Evolutionary conservation across 179 eudicot genomes (phyloP).

Genomic region (Beta lomatogona): DNA sequence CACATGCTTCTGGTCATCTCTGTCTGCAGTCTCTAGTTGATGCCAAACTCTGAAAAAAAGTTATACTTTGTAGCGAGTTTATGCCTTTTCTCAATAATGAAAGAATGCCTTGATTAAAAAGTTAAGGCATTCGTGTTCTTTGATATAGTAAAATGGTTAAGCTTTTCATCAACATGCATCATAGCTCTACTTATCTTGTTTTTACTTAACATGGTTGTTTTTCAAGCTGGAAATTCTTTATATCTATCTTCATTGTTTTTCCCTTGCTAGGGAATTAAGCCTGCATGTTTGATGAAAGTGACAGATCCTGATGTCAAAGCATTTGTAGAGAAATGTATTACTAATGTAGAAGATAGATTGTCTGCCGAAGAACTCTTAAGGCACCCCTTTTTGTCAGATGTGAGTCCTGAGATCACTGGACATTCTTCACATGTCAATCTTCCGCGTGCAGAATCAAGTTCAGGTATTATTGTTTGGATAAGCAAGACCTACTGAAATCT

Average conservation of each 20-base stretch:
- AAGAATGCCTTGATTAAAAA: too few relatives aligned
- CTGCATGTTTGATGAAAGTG: constrained; percentile 80
- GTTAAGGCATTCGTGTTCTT: not conserved
- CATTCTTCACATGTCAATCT: constrained; percentile 39
- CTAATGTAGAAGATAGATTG: constrained; percentile 64
- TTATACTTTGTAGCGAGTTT: not conserved
- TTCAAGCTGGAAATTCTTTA: not conserved
- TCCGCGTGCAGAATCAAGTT: constrained; percentile 26
- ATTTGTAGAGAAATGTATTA: constrained; percentile 83
- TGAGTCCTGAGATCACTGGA: constrained; percentile 44
- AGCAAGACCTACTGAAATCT: not conserved
- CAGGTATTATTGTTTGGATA: constrained; percentile 39
- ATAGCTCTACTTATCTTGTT: not conserved
- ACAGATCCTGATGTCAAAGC: constrained; percentile 60
- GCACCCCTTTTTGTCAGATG: constrained; percentile 70
- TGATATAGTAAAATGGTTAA: not conserved
- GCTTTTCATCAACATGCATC: not conserved
- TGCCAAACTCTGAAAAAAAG: not conserved
- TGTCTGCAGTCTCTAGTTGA: not conserved
- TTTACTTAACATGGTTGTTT: not conserved
- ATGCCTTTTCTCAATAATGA: not conserved
- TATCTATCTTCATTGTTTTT: constrained; percentile 9
- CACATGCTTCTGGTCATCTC: not conserved
- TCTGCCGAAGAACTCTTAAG: constrained; percentile 68
- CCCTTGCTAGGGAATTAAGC: constrained; percentile 69